Base-by-base conservation (phyloP, 2,329 filamentous ascomycete genomes). In the Beauveria sp. region DNA sequence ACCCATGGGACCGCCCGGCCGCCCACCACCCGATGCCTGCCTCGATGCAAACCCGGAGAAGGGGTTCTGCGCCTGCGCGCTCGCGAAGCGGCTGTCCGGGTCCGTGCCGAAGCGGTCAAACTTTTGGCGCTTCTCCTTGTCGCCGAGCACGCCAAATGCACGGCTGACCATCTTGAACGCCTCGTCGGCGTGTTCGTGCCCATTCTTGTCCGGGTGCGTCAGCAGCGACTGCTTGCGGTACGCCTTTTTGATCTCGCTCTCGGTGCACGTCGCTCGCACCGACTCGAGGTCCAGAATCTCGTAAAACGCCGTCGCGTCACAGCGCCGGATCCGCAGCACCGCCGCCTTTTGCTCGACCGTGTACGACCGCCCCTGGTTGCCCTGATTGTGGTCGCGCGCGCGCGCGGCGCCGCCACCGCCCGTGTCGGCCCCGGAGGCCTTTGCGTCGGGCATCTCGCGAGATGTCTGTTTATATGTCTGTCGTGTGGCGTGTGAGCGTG, bases 151-250 rank as follows among this genome's bases (percentile, higher is more conserved):
- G 68, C 96, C 90, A 74, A 99, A 99, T 18, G 95, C 95, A 69
- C 91, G 84, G 70, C 91, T 90, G 26, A 99, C 92, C 90, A 97
- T 90, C 80, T 99, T 99, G 80, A 99, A 99, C 38, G 95, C 95
- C 79, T 99, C 95, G 73, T 97, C 95, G 61, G 95, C 93, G 64
- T 96, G 87, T 43, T 93, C 88, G 74, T 97, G 93, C 56, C 93
- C 93, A 81, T 99, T 99, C 81, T 99, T 99, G 80, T 99, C 95
- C 65, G 95, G 95, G 80, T 99, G 95, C 63, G 95, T 99, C 71
- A 98, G 82, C 70, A 99, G 79, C 72, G 90, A 95, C 73, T 96
- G 83, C 78, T 96, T 98, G 71, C 93, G 86, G 77, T 99, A 99
- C 7, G 95, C 93, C 80, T 98, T 98, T 76, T 98, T 99, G 73